Evolutionary conservation across 768 basidiomycete species (phyloP).

Genomic region (Imleria badia): DNA sequence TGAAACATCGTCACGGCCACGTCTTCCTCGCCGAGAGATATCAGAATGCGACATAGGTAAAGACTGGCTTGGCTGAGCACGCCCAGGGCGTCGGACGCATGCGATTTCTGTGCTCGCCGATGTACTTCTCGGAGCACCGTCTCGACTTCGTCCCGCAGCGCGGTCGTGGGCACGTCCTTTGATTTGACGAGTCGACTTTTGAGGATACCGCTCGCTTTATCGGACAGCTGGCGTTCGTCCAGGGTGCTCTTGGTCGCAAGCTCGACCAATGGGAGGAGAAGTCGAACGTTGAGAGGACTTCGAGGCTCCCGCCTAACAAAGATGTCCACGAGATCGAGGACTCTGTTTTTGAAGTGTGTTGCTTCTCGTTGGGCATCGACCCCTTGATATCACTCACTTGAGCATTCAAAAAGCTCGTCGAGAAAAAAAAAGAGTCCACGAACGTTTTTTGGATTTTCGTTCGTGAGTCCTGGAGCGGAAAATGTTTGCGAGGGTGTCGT

Average conservation of each 20-base stretch:
- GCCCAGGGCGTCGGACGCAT: conserved; percentile 58
- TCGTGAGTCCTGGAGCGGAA: conserved; percentile 70
- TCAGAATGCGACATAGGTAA: conserved; percentile 60
- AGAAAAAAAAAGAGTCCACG: conserved; percentile 15
- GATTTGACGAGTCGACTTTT: conserved; percentile 70
- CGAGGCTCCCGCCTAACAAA: conserved; percentile 76
- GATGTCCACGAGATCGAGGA: conserved; percentile 90
- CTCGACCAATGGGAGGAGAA: conserved; percentile 76
- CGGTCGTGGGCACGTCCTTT: conserved; percentile 58
- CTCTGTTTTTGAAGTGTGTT: conserved; percentile 93
- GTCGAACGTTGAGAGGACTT: conserved; percentile 64
- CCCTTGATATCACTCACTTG: conserved; percentile 34
- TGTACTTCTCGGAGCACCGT: conserved; percentile 65
- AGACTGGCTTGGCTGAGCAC: conserved; percentile 69
- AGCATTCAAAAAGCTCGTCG: not conserved
- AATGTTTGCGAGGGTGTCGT: conserved; percentile 85
- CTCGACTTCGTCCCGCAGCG: conserved; percentile 32
- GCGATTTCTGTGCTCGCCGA: conserved; percentile 63
- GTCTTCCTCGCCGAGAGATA: conserved; percentile 38
- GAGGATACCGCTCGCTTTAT: conserved; percentile 83
- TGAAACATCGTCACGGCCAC: conserved; percentile 56
- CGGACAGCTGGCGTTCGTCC: conserved; percentile 86
- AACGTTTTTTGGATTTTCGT: conserved; percentile 67
- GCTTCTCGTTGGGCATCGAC: conserved; percentile 81
- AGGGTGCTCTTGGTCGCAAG: conserved; percentile 62